Evolutionary conservation across 371 early-diverging fungal genomes (phyloP).

Genomic region (Circinella minor): DNA sequence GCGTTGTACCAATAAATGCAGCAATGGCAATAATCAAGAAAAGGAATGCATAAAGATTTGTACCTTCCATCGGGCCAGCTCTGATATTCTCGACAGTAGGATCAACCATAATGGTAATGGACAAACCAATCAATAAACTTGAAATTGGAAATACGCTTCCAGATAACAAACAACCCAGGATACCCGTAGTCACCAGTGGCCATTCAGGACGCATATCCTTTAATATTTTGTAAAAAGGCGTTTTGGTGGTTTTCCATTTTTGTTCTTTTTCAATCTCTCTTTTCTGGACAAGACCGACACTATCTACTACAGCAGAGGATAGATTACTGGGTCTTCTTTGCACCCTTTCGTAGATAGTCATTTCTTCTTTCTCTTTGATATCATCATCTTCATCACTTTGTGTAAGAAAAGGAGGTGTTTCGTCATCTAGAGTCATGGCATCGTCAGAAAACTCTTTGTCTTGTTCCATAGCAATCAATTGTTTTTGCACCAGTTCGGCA

Average conservation of each 20-base stretch:
- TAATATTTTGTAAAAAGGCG: constrained; percentile 50
- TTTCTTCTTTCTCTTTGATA: background rate
- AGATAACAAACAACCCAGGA: constrained; percentile 49
- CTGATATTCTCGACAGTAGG: constrained; percentile 5
- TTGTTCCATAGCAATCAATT: constrained; percentile 39
- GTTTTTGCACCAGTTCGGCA: constrained; percentile 59
- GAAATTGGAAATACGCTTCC: constrained; percentile 48
- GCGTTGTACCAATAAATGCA: constrained; percentile 40
- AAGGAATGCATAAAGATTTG: constrained; percentile 72
- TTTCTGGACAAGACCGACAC: constrained; percentile 28
- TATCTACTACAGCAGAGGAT: background rate
- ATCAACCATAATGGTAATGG: constrained; percentile 16
- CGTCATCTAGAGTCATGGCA: background rate
- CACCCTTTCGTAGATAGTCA: background rate
- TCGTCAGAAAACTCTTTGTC: background rate
- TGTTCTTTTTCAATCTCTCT: constrained; percentile 27
- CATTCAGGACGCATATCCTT: constrained; percentile 42
- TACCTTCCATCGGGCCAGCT: constrained; percentile 38
- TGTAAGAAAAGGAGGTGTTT: too few relatives aligned
- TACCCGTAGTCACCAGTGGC: constrained; percentile 44
- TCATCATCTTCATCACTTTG: background rate
- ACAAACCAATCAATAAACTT: constrained; percentile 35
- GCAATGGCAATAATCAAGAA: constrained; percentile 61
- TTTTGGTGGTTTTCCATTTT: constrained; percentile 42
- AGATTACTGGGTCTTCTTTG: background rate